Evolutionary conservation across 257 asterid species (phyloP).

Genomic region (Thymus mandschuricus): DNA sequence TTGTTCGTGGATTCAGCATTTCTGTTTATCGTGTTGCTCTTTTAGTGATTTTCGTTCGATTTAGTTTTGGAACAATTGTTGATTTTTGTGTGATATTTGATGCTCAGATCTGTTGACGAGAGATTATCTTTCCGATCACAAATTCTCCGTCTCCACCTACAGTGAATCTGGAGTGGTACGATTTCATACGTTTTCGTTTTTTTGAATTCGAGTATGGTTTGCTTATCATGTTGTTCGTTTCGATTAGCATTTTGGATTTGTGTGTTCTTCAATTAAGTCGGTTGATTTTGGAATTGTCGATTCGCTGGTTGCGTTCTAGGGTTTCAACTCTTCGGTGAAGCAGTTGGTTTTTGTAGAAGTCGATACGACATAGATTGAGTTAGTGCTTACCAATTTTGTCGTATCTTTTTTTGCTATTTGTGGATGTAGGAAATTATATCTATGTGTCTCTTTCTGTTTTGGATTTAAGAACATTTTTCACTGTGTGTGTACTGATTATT

Average conservation of each 20-base stretch:
- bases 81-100: slow-evolving; percentile 10
- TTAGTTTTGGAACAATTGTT: neutral
- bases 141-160: slow-evolving; percentile 71
- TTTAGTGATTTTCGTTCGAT: neutral
- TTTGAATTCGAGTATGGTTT: neutral
- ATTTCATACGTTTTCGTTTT: neutral
- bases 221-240: slow-evolving; percentile 5
- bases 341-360: slow-evolving; percentile 1
- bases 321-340: slow-evolving; percentile 8
- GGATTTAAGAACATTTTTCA: neutral
- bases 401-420: neutral
- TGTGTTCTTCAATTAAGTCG: neutral
- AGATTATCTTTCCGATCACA: slow-evolving; percentile 90
- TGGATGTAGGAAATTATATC: neutral
- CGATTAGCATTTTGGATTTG: neutral
- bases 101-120: slow-evolving; percentile 83
- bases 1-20: slow-evolving; percentile 24
- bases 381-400: neutral
- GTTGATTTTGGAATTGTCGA: slow-evolving; percentile 13
- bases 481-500: neutral
- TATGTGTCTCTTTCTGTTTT: neutral
- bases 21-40: neutral
- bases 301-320: slow-evolving; percentile 11
- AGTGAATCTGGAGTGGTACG: slow-evolving; percentile 88
- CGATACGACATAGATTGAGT: neutral